A percentile compares a stretch with the other conserved stretches of the same genome.
Conservation (phyloP, 2,329 filamentous ascomycete species). For the Penicillium rolfsii region DNA sequence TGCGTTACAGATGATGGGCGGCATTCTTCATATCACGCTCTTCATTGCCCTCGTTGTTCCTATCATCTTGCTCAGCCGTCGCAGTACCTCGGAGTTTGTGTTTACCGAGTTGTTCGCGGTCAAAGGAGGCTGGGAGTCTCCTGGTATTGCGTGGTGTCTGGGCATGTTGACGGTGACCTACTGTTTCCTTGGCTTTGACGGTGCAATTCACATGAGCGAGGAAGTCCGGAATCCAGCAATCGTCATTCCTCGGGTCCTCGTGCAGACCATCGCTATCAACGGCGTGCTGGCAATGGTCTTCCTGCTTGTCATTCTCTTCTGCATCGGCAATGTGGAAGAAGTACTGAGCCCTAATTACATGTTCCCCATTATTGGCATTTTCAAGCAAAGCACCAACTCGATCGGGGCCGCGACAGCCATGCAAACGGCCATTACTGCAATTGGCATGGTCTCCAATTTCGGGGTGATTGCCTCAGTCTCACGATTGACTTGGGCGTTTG, state of each 20-base stretch:
- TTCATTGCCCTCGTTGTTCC: conserved; percentile 46
- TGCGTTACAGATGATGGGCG: conserved; percentile 32
- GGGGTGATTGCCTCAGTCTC: conserved; percentile 53
- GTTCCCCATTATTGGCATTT: conserved; percentile 51
- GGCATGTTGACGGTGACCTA: conserved; percentile 40
- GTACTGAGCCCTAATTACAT: conserved; percentile 32
- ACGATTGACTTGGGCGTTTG: conserved; percentile 55
- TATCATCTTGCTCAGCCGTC: conserved; percentile 38
- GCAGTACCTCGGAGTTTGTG: conserved; percentile 42
- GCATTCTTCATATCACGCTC: conserved; percentile 39
- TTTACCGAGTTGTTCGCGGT: conserved; percentile 51
- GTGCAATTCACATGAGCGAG: conserved; percentile 54
- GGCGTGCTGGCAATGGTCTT: conserved; percentile 48
- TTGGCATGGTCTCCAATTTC: conserved; percentile 47
- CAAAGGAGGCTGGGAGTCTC: conserved; percentile 49
- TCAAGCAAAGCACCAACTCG: conserved; percentile 47
- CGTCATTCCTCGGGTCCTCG: conserved; percentile 51
- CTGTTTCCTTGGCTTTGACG: conserved; percentile 48
- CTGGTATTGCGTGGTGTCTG: conserved; percentile 52
- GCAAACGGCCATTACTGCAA: conserved; percentile 42
- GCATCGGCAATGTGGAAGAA: conserved; percentile 46
- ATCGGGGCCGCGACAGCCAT: conserved; percentile 47
- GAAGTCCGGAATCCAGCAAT: conserved; percentile 51
- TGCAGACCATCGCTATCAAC: conserved; percentile 51
- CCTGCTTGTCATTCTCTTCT: conserved; percentile 49